Conservation (phyloP, 2,329 filamentous ascomycete species). For the Calonectria pseudoreteaudii region DNA sequence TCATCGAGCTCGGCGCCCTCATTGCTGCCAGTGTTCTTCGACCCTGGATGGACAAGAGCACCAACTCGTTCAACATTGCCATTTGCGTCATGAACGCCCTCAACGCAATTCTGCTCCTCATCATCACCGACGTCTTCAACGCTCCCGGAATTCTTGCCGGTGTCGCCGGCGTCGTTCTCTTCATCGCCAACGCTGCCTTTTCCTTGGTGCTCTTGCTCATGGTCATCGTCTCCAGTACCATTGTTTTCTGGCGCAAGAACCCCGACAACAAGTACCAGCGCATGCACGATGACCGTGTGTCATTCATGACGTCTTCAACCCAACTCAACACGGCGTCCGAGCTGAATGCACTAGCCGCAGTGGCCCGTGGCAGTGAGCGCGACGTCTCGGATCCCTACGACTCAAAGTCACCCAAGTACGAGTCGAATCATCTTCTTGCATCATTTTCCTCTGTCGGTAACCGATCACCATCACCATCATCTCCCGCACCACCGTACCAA, state of each 20-base stretch:
- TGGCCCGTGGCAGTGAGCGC: conserved; percentile 78
- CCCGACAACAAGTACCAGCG: conserved; percentile 46
- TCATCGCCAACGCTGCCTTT: conserved; percentile 87
- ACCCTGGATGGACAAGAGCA: conserved; percentile 99
- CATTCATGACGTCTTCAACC: conserved; percentile 97
- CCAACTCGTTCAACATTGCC: conserved; percentile 94
- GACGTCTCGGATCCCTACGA: background rate
- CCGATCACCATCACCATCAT: background rate
- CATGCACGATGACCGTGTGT: conserved; percentile 95
- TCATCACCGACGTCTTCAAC: conserved; percentile 88
- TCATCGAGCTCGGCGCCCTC: conserved; percentile 84
- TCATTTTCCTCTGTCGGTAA: background rate
- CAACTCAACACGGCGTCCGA: conserved; percentile 80
- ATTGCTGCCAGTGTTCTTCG: conserved; percentile 82
- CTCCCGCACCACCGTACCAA: background rate
- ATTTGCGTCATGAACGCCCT: conserved; percentile 91
- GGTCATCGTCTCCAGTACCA: conserved; percentile 68
- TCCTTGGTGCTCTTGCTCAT: conserved; percentile 85
- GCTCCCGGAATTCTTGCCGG: conserved; percentile 86
- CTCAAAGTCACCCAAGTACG: background rate
- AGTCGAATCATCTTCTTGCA: background rate
- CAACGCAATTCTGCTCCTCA: conserved; percentile 87
- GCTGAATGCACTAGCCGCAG: conserved; percentile 88
- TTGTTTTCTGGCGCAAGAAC: conserved; percentile 74
- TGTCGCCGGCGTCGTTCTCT: conserved; percentile 89